Conservation (phyloP, 345 rosid genomes). For the Balakata baccata region DNA sequence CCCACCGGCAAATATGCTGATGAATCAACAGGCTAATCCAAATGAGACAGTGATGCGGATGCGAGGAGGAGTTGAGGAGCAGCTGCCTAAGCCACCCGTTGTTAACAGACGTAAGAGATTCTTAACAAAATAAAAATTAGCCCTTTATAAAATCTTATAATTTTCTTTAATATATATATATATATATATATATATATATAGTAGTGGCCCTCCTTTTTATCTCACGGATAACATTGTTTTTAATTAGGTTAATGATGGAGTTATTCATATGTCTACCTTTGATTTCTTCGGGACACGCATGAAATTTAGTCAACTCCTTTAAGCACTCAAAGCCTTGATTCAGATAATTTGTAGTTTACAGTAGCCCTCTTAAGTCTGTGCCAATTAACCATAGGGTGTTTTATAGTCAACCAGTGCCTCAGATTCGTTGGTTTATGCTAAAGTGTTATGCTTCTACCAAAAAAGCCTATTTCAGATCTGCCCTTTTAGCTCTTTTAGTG, state of each 20-base stretch:
- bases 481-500: background rate
- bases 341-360: too few relatives aligned
- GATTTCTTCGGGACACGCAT: background rate
- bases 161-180: background rate
- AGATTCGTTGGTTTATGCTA: slow-evolving; percentile 12
- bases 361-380: background rate
- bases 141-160: background rate
- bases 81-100: slow-evolving; percentile 64
- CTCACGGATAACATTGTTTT: too few relatives aligned
- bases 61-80: slow-evolving; percentile 53
- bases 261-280: background rate
- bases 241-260: background rate
- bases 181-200: too few relatives aligned
- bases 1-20: slow-evolving; percentile 54
- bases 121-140: background rate
- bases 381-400: background rate
- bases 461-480: slow-evolving; percentile 19
- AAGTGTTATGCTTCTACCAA: slow-evolving; percentile 4
- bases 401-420: slow-evolving; percentile 9
- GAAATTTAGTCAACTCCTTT: background rate
- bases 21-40: slow-evolving; percentile 65
- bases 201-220: background rate
- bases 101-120: slow-evolving; percentile 82
- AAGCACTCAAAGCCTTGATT: background rate
- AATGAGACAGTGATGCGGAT: slow-evolving; percentile 51